These are phyloP conservation scores for Nakaseomyces bracarensis DNA, from an alignment of 1,139 yeast genomes.

Conservation along the genomic window DNA sequence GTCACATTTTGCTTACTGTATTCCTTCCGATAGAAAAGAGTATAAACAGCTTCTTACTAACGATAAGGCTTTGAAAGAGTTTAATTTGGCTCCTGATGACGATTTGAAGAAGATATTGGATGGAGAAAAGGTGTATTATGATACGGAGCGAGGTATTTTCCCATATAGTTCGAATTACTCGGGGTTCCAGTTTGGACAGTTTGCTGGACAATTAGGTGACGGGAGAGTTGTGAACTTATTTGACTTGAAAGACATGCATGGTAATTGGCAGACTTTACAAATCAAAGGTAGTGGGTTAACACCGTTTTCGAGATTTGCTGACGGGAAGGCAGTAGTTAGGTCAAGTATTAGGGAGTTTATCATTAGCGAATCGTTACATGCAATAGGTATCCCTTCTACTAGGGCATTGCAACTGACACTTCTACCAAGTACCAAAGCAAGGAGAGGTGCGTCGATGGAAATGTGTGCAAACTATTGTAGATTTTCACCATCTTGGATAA, in stretches of 20 bases:
- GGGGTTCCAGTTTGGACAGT: conserved; percentile 92
- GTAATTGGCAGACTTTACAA: conserved; percentile 41
- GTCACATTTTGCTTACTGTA: conserved; percentile 65
- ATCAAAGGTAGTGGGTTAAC: conserved; percentile 88
- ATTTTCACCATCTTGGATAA: conserved; percentile 78
- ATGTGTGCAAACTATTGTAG: conserved; percentile 80
- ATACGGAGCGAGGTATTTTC: conserved; percentile 38
- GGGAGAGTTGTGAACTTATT: conserved; percentile 83
- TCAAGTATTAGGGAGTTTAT: conserved; percentile 84
- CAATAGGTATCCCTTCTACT: conserved; percentile 80
- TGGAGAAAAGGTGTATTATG: conserved; percentile 45
- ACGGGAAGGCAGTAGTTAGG: conserved; percentile 87
- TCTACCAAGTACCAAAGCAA: conserved; percentile 71
- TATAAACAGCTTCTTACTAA: conserved; percentile 54
- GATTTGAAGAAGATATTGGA: conserved; percentile 51
- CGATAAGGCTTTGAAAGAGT: conserved; percentile 53
- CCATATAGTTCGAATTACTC: conserved; percentile 93
- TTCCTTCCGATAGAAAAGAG: conserved; percentile 53
- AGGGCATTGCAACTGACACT: conserved; percentile 68
- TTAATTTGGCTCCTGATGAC: conserved; percentile 40
- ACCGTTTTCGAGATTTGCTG: conserved; percentile 90
- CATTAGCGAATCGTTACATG: conserved; percentile 72
- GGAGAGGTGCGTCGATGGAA: conserved; percentile 52
- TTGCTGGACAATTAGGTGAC: conserved; percentile 97
- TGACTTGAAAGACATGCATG: conserved; percentile 44